Percentiles rank a stretch among this genome's conserved stretches.
These are phyloP conservation scores for Petasospora rhodanensis DNA, from an alignment of 1,139 yeast genomes.

Conservation along the genomic window DNA sequence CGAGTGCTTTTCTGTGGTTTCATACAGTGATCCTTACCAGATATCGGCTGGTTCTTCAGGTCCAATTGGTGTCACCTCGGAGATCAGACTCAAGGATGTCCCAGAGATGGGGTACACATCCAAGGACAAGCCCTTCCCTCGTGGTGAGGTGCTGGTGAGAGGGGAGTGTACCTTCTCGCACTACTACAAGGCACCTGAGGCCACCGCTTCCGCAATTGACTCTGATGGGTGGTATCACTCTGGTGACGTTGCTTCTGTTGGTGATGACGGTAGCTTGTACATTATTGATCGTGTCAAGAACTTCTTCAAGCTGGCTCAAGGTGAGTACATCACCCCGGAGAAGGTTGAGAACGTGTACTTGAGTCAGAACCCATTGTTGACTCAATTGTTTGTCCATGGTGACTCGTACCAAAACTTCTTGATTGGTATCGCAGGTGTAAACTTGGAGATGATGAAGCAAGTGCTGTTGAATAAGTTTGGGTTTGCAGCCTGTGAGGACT, in stretches of 20 bases:
- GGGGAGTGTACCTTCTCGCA: conserved; percentile 44
- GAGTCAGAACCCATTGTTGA: conserved; percentile 27
- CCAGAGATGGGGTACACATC: conserved; percentile 45
- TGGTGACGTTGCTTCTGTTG: conserved; percentile 43
- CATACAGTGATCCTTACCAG: conserved; percentile 30
- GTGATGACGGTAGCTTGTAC: conserved; percentile 36
- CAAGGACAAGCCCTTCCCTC: conserved; percentile 29
- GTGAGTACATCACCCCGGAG: conserved; percentile 80
- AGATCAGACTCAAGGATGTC: conserved; percentile 41
- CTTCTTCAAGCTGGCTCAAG: conserved; percentile 64
- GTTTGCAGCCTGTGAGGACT: conserved; percentile 4
- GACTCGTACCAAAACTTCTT: conserved; percentile 54
- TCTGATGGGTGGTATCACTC: conserved; percentile 49
- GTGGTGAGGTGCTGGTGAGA: conserved; percentile 41
- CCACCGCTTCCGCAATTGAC: conserved; percentile 42
- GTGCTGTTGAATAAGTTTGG: conserved; percentile 18
- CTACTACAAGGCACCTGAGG: conserved; percentile 38
- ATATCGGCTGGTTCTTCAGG: conserved; percentile 44
- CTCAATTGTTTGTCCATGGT: conserved; percentile 61
- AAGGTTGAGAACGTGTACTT: conserved; percentile 60
- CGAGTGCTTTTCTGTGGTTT: conserved; percentile 45
- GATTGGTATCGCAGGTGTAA: conserved; percentile 67
- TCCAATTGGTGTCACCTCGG: conserved; percentile 37
- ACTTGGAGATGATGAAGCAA: conserved; percentile 28
- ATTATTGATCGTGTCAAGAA: conserved; percentile 50